These are phyloP conservation scores for Cyberlindnera euphorbiae DNA, from an alignment of 805 yeast species.

Conservation along the genomic window DNA sequence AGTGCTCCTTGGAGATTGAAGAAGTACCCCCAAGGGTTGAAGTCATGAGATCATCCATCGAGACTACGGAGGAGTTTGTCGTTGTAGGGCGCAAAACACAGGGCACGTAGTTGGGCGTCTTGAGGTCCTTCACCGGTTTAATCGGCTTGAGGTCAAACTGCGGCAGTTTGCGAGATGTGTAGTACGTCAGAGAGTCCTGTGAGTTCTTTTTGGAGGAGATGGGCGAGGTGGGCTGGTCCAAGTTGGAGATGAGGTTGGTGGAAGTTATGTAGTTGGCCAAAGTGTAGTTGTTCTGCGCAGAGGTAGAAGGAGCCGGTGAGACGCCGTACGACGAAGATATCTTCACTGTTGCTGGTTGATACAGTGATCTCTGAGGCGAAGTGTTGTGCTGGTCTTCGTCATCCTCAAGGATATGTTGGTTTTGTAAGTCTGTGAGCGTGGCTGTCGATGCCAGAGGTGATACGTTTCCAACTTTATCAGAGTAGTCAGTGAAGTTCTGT, in stretches of 20 bases:
- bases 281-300: slow-evolving; percentile 11
- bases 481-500: too few relatives aligned
- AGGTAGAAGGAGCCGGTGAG: slow-evolving; percentile 13
- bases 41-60: slow-evolving; percentile 12
- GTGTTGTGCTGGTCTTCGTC: neutral
- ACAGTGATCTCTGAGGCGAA: too few relatives aligned
- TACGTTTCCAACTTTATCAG: neutral
- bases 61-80: too few relatives aligned
- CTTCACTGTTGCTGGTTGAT: slow-evolving; percentile 23
- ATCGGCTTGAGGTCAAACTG: slow-evolving; percentile 27
- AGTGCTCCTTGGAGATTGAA: slow-evolving; percentile 41
- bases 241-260: slow-evolving; percentile 9
- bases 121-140: slow-evolving; percentile 63
- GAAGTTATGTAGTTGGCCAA: slow-evolving; percentile 13
- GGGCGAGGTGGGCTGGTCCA: slow-evolving; percentile 11
- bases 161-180: slow-evolving; percentile 13
- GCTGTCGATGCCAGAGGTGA: neutral
- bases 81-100: slow-evolving; percentile 54
- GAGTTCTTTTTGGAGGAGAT: slow-evolving; percentile 22
- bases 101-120: slow-evolving; percentile 74
- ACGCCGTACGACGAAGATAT: slow-evolving; percentile 9
- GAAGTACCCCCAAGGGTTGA: neutral
- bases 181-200: slow-evolving; percentile 17
- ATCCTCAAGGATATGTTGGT: too few relatives aligned
- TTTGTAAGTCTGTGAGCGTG: neutral